Evolutionary conservation across 257 asterid genomes (phyloP).

Genomic region (Fraxinus americana): DNA sequence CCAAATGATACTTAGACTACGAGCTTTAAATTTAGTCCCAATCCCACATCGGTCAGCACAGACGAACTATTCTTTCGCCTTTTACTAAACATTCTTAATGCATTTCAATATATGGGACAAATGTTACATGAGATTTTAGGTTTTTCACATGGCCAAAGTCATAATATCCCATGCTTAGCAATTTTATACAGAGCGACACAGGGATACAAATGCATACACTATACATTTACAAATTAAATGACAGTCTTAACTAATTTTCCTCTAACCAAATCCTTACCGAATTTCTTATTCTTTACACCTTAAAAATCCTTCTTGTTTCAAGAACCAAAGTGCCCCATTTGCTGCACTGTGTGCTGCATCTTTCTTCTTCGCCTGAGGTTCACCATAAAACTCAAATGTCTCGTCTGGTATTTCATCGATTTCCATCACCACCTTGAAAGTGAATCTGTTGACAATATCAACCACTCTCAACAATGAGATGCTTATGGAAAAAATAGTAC

Average conservation of each 20-base stretch:
- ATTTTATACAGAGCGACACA: neutral
- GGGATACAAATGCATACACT: neutral
- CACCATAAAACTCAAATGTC: slow-evolving; percentile 66
- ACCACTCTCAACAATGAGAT: slow-evolving; percentile 5
- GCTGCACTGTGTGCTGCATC: slow-evolving; percentile 90
- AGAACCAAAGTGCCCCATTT: slow-evolving; percentile 74
- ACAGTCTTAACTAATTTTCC: neutral
- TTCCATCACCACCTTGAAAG: slow-evolving; percentile 56
- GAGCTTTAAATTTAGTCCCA: too few species aligned
- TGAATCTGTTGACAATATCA: slow-evolving; percentile 50
- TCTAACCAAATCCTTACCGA: neutral
- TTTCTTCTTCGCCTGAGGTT: slow-evolving; percentile 59
- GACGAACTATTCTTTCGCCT: too few species aligned
- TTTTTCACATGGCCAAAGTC: neutral
- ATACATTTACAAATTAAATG: neutral
- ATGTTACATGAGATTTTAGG: neutral
- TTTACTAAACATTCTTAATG: neutral
- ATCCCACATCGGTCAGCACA: too few species aligned
- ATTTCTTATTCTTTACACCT: slow-evolving; percentile 25
- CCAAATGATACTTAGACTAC: too few species aligned
- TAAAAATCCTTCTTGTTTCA: slow-evolving; percentile 56
- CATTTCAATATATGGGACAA: neutral
- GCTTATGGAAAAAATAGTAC: neutral
- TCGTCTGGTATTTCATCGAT: slow-evolving; percentile 47
- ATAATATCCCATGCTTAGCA: neutral